Conservation (phyloP, 257 asterid genomes). For the Rehmannia glutinosa region DNA sequence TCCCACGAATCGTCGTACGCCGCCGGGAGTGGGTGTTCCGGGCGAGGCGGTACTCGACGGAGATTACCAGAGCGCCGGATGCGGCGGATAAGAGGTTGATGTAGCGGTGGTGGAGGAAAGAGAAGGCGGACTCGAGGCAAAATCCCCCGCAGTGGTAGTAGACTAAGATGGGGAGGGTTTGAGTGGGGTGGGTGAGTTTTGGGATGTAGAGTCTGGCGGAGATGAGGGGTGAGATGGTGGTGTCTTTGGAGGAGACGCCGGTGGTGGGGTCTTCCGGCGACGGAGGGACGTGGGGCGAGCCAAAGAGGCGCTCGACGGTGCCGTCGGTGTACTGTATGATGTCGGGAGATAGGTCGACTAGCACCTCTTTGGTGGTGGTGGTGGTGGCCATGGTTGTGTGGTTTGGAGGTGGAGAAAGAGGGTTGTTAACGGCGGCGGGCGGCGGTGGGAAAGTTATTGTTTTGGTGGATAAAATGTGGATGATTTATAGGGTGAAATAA, state of each 20-base stretch:
- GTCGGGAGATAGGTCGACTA: conserved; percentile 7
- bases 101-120: not conserved
- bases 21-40: conserved; percentile 45
- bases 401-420: not conserved
- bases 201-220: conserved; percentile 44
- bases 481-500: too few species aligned
- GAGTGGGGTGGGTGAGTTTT: not conserved
- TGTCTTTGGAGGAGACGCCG: conserved; percentile 38
- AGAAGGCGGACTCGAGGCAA: conserved; percentile 26
- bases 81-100: conserved; percentile 15
- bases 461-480: too few species aligned
- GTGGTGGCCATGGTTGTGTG: not conserved
- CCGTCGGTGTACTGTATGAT: conserved; percentile 26
- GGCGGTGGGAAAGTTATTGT: not conserved
- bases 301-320: conserved; percentile 5
- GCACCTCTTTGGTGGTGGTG: not conserved
- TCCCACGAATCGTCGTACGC: conserved; percentile 42
- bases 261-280: conserved; percentile 29
- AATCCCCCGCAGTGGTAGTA: conserved; percentile 43
- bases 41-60: conserved; percentile 46
- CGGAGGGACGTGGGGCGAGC: conserved; percentile 16
- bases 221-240: conserved; percentile 14
- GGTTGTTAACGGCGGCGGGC: not conserved
- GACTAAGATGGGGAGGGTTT: conserved; percentile 31
- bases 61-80: conserved; percentile 19